Conservation (phyloP, 495 filamentous ascomycete genomes). For the Xylaria acuta region DNA sequence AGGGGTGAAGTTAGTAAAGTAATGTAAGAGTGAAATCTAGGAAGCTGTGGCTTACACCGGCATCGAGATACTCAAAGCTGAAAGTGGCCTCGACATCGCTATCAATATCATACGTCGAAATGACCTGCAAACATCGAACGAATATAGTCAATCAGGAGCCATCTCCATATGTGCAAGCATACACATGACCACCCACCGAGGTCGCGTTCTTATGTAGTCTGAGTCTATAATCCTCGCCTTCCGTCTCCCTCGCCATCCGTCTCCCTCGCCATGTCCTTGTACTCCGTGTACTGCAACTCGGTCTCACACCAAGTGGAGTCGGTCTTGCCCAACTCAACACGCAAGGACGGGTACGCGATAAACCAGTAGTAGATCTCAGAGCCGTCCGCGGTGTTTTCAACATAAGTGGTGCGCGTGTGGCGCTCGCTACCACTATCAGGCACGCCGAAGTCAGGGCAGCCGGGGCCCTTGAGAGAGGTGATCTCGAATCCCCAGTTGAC, state of each 20-base stretch:
- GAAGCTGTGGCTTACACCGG: neutral
- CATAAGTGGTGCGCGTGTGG: slow-evolving; percentile 5
- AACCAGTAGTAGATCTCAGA: slow-evolving; percentile 26
- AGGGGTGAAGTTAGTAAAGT: neutral
- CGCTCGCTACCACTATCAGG: neutral
- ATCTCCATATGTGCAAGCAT: neutral
- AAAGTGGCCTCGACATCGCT: neutral
- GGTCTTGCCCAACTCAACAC: slow-evolving; percentile 4
- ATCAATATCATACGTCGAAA: slow-evolving; percentile 4
- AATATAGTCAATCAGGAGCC: neutral
- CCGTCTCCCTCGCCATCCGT: neutral
- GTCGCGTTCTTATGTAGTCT: slow-evolving; percentile 23
- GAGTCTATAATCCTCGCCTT: slow-evolving; percentile 8
- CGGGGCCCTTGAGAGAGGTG: slow-evolving; percentile 11
- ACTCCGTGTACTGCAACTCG: slow-evolving; percentile 10
- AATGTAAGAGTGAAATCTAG: neutral
- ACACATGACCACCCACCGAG: neutral
- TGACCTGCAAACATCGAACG: neutral
- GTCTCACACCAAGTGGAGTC: slow-evolving; percentile 23
- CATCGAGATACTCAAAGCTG: slow-evolving; percentile 3
- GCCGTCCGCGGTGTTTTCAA: slow-evolving; percentile 11
- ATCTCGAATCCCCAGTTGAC: neutral
- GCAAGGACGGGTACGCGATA: slow-evolving; percentile 14
- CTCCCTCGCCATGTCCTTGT: neutral
- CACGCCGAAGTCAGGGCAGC: neutral